Conservation (phyloP, 106 monocot species). For the Ottelia alismoides region DNA sequence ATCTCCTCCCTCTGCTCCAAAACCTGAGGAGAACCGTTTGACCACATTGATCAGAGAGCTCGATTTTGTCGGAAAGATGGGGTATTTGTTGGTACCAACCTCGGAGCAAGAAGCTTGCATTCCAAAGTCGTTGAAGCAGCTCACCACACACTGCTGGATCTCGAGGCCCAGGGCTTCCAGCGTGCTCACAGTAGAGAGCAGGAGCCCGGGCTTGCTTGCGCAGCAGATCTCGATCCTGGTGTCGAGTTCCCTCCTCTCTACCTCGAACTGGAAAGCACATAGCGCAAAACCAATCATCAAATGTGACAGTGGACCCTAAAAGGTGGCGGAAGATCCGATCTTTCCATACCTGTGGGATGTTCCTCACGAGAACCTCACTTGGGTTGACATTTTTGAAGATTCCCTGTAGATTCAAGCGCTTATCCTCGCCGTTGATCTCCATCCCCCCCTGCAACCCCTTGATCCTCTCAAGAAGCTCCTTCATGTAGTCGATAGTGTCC, state of each 20-base stretch:
- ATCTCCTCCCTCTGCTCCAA: slow-evolving; percentile 40
- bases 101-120: slow-evolving; percentile 96
- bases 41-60: neutral
- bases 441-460: slow-evolving; percentile 73
- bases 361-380: slow-evolving; percentile 56
- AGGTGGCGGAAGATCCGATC: neutral
- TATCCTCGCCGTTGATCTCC: slow-evolving; percentile 7
- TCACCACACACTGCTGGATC: slow-evolving; percentile 86
- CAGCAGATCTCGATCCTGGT: slow-evolving; percentile 86
- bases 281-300: neutral
- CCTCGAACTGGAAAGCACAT: slow-evolving; percentile 52
- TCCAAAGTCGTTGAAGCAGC: slow-evolving; percentile 97
- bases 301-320: too few species aligned
- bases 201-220: slow-evolving; percentile 58
- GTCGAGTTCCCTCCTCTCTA: slow-evolving; percentile 63
- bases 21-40: slow-evolving; percentile 17
- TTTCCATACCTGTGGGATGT: slow-evolving; percentile 64
- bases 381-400: slow-evolving; percentile 57
- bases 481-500: slow-evolving; percentile 99
- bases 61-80: neutral
- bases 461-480: slow-evolving; percentile 89
- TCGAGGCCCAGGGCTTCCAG: slow-evolving; percentile 75
- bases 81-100: slow-evolving; percentile 12
- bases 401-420: slow-evolving; percentile 26
- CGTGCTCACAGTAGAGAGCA: slow-evolving; percentile 77